These are phyloP conservation scores for Cyberlindnera subsufficiens DNA, from an alignment of 805 yeast species.

Conservation along the genomic window DNA sequence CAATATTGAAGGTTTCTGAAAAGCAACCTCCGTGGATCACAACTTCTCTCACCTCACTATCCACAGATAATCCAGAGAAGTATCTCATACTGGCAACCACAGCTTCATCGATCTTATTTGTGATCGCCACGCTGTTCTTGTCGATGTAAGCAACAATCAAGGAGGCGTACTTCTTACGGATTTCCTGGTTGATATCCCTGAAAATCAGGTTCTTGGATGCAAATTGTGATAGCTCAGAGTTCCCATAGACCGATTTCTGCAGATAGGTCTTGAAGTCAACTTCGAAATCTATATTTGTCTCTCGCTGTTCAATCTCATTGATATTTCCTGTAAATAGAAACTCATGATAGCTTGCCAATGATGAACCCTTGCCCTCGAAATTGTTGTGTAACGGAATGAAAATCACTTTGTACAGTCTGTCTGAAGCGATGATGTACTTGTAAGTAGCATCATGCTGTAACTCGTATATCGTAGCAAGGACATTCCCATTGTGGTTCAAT, in stretches of 20 bases:
- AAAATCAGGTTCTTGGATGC: slow-evolving; percentile 13
- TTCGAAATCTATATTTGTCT: background rate
- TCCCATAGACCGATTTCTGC: slow-evolving; percentile 1
- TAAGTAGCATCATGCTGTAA: slow-evolving; percentile 14
- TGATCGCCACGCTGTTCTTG: slow-evolving; percentile 1
- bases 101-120: slow-evolving; percentile 12
- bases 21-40: slow-evolving; percentile 10
- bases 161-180: slow-evolving; percentile 12
- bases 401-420: slow-evolving; percentile 11
- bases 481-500: slow-evolving; percentile 13
- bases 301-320: background rate
- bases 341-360: slow-evolving; percentile 20
- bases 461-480: slow-evolving; percentile 17
- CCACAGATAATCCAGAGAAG: background rate
- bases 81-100: slow-evolving; percentile 7
- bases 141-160: slow-evolving; percentile 12
- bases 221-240: slow-evolving; percentile 3
- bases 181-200: slow-evolving; percentile 13
- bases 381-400: slow-evolving; percentile 13
- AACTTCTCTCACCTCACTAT: background rate
- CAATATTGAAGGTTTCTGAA: slow-evolving; percentile 16
- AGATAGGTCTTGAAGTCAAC: slow-evolving; percentile 11
- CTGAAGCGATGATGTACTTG: slow-evolving; percentile 21
- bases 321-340: slow-evolving; percentile 10
- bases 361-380: slow-evolving; percentile 3